Conservation (phyloP, 495 filamentous ascomycete genomes). For the Xylaria intraflava region DNA sequence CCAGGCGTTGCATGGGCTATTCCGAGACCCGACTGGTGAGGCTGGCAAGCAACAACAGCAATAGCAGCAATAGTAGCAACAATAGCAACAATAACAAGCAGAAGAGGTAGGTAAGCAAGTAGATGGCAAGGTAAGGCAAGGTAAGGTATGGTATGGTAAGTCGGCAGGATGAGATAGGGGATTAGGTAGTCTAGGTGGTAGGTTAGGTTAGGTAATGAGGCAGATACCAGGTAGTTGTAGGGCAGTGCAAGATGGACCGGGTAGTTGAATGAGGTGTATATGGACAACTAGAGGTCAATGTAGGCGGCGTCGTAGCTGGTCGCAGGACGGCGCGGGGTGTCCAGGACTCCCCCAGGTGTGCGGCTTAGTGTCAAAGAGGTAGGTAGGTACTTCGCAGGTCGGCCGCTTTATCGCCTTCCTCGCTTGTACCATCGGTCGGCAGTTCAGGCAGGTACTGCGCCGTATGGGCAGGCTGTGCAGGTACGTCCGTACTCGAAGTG, state of each 20-base stretch:
- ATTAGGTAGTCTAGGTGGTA: constrained; percentile 19
- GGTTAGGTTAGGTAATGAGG: constrained; percentile 9
- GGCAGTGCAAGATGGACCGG: no score
- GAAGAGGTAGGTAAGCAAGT: constrained; percentile 30
- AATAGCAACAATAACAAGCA: no score
- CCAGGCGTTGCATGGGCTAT: constrained; percentile 43
- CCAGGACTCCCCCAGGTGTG: no score
- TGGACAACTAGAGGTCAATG: no score
- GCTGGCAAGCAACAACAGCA: constrained; percentile 16
- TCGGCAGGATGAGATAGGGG: constrained; percentile 25
- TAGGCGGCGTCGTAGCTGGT: no score
- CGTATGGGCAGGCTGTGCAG: not conserved
- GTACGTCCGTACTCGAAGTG: constrained; percentile 3
- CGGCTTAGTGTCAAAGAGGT: no score
- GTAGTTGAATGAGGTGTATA: no score
- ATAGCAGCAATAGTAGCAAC: constrained; percentile 21
- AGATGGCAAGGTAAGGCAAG: not conserved
- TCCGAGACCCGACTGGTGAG: constrained; percentile 29
- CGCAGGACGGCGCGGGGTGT: no score
- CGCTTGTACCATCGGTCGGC: no score
- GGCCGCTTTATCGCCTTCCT: no score
- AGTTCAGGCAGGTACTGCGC: no score
- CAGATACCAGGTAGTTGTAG: not conserved
- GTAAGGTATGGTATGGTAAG: not conserved
- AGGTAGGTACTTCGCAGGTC: not conserved